phyloP scores from a whole-genome alignment of 208 protist species.

The Crithidia sp. region DNA sequence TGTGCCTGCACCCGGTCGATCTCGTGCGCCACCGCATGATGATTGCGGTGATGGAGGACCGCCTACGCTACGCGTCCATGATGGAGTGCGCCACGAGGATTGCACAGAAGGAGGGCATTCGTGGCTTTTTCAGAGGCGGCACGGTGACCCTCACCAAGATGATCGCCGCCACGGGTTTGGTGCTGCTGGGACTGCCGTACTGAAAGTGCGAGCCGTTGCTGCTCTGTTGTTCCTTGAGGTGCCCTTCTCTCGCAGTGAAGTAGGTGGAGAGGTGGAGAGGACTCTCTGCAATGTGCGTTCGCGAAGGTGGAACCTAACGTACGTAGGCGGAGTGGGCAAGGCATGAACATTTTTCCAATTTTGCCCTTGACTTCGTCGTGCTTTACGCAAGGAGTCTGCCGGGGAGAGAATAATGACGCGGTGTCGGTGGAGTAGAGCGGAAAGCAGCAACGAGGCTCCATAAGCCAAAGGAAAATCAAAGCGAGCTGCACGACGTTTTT shows the following conservation, averaged over 20 bases:
- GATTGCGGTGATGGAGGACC: conserved; percentile 74
- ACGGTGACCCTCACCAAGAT: conserved; percentile 61
- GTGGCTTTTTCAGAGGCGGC: conserved; percentile 77
- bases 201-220: not conserved
- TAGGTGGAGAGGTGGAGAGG: not conserved
- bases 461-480: no score
- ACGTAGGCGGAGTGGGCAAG: no score
- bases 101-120: conserved; percentile 57
- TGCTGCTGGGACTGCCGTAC: conserved; percentile 41
- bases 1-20: conserved; percentile 79
- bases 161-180: conserved; percentile 50
- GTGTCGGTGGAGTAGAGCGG: no score
- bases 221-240: no score
- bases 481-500: not conserved
- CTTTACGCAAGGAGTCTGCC: no score
- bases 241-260: no score
- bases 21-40: conserved; percentile 83
- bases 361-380: no score
- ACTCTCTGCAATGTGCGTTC: no score
- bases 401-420: no score
- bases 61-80: conserved; percentile 57
- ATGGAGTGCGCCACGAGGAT: conserved; percentile 67
- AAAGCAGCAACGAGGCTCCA: no score
- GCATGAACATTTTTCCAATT: no score
- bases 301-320: no score